Base-by-base conservation (phyloP, 371 early-diverging fungal genomes). In the Thermomucor indicae-seudaticae region DNA sequence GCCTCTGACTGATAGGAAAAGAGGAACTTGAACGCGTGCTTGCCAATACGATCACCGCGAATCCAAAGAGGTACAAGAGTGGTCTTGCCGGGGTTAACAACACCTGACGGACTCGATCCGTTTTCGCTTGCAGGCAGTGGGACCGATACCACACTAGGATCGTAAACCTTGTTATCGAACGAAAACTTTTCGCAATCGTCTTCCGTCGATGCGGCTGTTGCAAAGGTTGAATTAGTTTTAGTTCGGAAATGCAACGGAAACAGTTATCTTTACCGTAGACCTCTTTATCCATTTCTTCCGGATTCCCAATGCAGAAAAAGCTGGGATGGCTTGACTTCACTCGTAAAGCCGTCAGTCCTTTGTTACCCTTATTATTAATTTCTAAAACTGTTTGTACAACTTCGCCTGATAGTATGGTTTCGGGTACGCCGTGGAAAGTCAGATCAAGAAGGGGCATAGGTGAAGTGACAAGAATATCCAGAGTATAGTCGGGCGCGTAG, bases 1-100 rank as follows among this genome's bases (percentile, higher is more conserved):
- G 49, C 59, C 42, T 90, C 88, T 0, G 89, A 85, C 47, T 87
- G 78, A 55, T 84, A 86, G 0, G 78, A 74, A 46, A 86, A 84
- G 17, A 83, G 58, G 49, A 96, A 75, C 43, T 80, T 66, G 49
- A 93, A 85, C 22, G 66, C 71, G 55, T 93, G 92, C 42, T 84
- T 84, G 32, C 97, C 97, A 43, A 93, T 90, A 28, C 86, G 83
- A 58, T 94, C 95, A 3, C 92, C 94, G 12, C 95, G 86, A 14
- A 95, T 65, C 93, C 93, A 95, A 28, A 93, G 56, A 0, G 96
- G 94, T 1, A 97, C 76, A 0, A 71, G 55, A 1, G 88, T 81
- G 0, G 88, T 85, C 41, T 75, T 75, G 0, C 90, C 92, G 0
- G 95, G 81, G 1, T 60, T 80, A 16, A 95, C 75, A 6, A 80